A percentile compares a stretch with the other conserved stretches of the same genome.
Evolutionary conservation across 176 grass and related monocot genomes (phyloP).

Genomic region (Avena insularis): DNA sequence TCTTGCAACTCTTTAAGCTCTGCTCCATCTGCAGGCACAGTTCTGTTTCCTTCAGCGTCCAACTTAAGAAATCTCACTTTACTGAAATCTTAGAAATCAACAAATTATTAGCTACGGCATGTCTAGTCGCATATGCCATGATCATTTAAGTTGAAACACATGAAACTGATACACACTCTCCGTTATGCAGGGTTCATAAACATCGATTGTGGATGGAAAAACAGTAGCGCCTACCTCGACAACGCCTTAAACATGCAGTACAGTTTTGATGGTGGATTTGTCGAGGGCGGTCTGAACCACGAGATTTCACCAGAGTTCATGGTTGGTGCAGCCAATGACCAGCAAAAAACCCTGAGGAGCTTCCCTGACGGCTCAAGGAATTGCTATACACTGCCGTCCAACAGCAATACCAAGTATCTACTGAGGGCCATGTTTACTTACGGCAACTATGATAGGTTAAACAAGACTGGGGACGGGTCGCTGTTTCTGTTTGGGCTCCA

Average conservation of each 20-base stretch:
- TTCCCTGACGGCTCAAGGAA: neutral
- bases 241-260: fast-evolving
- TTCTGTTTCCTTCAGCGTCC: neutral
- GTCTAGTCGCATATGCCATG: neutral
- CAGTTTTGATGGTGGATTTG: neutral
- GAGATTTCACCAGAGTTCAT: neutral
- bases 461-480: neutral
- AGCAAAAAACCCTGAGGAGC: slow-evolving; percentile 1
- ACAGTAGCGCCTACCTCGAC: neutral
- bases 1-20: neutral
- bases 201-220: slow-evolving; percentile 25
- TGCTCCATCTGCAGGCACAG: neutral
- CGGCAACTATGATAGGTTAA: slow-evolving; percentile 29
- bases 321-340: fast-evolving
- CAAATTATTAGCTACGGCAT: neutral
- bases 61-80: neutral
- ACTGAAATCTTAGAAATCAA: neutral
- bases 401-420: neutral
- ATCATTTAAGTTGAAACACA: neutral
- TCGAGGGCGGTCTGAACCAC: neutral
- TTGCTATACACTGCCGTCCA: neutral
- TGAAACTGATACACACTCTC: neutral
- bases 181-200: neutral
- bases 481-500: slow-evolving; percentile 24
- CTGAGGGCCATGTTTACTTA: slow-evolving; percentile 17